Conservation (phyloP, 495 filamentous ascomycete genomes). For the Trichocladium uniseriatum region DNA sequence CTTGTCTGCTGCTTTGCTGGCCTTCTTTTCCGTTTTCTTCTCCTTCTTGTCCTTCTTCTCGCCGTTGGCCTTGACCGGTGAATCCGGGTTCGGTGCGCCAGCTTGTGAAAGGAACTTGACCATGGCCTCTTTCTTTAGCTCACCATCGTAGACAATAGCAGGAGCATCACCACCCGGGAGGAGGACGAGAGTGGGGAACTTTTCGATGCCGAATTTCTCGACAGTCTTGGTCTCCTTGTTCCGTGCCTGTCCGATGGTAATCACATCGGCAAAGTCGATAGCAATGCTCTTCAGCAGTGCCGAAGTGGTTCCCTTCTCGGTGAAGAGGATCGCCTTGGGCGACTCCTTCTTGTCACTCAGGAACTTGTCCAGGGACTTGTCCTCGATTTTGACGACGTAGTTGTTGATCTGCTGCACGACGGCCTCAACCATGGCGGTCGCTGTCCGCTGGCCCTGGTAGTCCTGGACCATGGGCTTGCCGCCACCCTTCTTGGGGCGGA, state of each 20-base stretch:
- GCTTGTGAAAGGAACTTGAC: slow-evolving; percentile 74
- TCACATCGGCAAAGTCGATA: slow-evolving; percentile 79
- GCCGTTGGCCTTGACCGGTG: slow-evolving; percentile 43
- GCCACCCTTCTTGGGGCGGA: slow-evolving; percentile 64
- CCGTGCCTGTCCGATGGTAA: slow-evolving; percentile 75
- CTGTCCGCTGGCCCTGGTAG: slow-evolving; percentile 73
- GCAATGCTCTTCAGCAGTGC: slow-evolving; percentile 75
- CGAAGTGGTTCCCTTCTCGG: slow-evolving; percentile 82
- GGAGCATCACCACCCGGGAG: slow-evolving; percentile 65
- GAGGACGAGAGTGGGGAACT: slow-evolving; percentile 74
- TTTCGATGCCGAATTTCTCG: slow-evolving; percentile 62
- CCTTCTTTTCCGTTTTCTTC: slow-evolving; percentile 16
- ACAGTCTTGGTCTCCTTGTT: slow-evolving; percentile 69
- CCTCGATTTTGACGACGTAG: slow-evolving; percentile 77
- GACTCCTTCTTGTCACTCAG: slow-evolving; percentile 60
- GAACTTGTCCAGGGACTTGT: slow-evolving; percentile 72
- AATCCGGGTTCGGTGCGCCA: slow-evolving; percentile 62
- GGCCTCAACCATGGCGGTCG: slow-evolving; percentile 79
- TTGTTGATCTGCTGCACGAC: slow-evolving; percentile 85
- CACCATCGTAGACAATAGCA: slow-evolving; percentile 66
- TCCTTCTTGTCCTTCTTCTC: slow-evolving; percentile 45
- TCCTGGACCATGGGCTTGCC: slow-evolving; percentile 85
- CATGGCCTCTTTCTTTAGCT: slow-evolving; percentile 77
- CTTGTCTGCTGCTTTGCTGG: slow-evolving; percentile 20
- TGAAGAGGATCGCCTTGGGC: slow-evolving; percentile 87